Evolutionary conservation across 148 eudicot species (phyloP), one percentile per base, ranked within the genome.

Genomic region (Heliamphora exappendiculata): DNA sequence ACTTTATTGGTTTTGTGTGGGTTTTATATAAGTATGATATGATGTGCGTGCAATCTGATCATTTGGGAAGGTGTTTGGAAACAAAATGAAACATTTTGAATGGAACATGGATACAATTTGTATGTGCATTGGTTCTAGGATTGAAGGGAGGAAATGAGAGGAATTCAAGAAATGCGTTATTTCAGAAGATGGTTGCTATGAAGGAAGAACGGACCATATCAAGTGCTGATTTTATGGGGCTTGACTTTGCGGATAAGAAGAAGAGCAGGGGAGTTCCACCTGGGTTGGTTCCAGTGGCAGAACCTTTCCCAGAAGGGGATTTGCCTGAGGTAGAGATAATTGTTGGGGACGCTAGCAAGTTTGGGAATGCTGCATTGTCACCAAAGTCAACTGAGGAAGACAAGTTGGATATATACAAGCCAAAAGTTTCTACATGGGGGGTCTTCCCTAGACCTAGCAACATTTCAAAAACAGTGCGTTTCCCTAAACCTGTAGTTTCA

Each of bases 401-500:
- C 57, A 81, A 78, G 41, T 41, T 45, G 14, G 97, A 90, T 66
- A 78, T 88, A 16, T 94, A 92, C 77, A 92, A 92, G 88, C 98
- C 98, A 34, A 89, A 87, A 84, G 91, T 90, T 85, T 90, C 98
- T 36, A 94, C 98, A 3, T 92, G 97, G 98, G 98, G 96, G 62
- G 77, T 92, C 83, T 94, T 92, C 80, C 97, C 96, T 26, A 88
- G 96, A 79, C 97, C 98, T 33, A 85, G 78, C 72, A 82, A 94
- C 86, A 94, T 94, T 78, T 94, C 98, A 20, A 86, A 92, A 87
- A 79, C 96, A 80, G 98, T 92, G 87, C 47, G 83, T 42, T 82
- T 49, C 69, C 49, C 58, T 26, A 9, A 63, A 51, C 37, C 29
- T 74, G 39, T 17, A 13, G 13, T 62, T 75, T 41, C 22, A 24